Base-by-base conservation (phyloP, 352 stramenopile species). In the Paralagenidium karlingii region DNA sequence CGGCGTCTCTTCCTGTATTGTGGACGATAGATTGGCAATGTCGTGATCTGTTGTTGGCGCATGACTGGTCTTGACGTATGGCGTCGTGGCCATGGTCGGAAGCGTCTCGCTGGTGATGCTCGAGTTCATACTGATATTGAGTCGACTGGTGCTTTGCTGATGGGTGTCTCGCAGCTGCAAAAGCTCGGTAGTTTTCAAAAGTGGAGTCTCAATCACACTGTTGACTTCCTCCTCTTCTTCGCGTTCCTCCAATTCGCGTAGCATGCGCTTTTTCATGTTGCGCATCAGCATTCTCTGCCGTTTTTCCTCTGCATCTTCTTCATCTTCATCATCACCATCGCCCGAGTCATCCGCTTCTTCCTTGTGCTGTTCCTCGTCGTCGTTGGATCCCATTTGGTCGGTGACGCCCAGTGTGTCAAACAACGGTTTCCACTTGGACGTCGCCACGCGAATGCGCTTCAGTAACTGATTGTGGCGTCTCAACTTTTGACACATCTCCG, bases 401-500 rank as follows among this genome's bases (percentile, higher is more conserved):
- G n/a, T n/a, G n/a, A n/a, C n/a, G n/a, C 19, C 19, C 30, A 36
- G 19, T 36, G 68, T 77, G 36, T 77, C 68, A 40, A 88, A 88
- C 18, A 88, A 68, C 43, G 74, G 70, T 19, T 57, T 63, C 74
- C 74, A 88, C n/a, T 81, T 61, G 47, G 70, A 66, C 46, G 71
- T 74, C 29, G 68, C 57, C 34, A 78, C 68, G 41, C 84, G 63
- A 51, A 85, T 84, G 49, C 84, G 66, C 9, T 64, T 51, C 38
- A 85, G 46, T 26, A 87, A 78, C 49, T 83, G 70, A 58, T 87
- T 69, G 47, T 87, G 74, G 19, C 69, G 50, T 13, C 74, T 52
- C 31, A 85, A 63, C 0, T 64, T 87, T 16, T 54, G 49, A 47
- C 59, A 82, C 41, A 87, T 85, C 48, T 85, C 65, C 40, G 74